These are phyloP conservation scores for Fragaria nilgerrensis DNA, from an alignment of 306 rosid genomes.

Conservation along the genomic window DNA sequence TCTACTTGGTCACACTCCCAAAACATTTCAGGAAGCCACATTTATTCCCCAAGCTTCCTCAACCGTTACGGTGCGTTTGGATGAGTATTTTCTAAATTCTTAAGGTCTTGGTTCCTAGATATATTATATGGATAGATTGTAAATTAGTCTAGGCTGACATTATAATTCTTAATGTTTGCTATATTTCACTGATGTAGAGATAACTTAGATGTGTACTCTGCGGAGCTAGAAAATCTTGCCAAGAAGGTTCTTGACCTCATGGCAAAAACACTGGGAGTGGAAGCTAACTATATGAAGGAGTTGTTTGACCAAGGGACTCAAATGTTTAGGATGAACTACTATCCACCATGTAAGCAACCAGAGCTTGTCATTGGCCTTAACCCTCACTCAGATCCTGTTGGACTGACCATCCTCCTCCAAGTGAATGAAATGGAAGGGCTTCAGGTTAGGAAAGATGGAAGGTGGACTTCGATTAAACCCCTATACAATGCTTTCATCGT, in stretches of 20 bases:
- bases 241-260: constrained; percentile 17
- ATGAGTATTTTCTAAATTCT: no score
- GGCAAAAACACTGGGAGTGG: constrained; percentile 26
- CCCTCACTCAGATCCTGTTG: constrained; percentile 29
- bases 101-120: no score
- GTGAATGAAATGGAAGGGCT: constrained; percentile 38
- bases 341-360: constrained; percentile 47
- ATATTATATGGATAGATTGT: background rate
- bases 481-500: constrained; percentile 28
- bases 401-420: constrained; percentile 37
- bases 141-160: background rate
- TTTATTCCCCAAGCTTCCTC: no score
- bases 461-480: constrained; percentile 34
- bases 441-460: constrained; percentile 33
- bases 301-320: constrained; percentile 30
- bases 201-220: constrained; percentile 25
- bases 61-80: no score
- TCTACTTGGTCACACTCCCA: constrained; percentile 27
- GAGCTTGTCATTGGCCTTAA: constrained; percentile 35
- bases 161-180: background rate
- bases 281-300: constrained; percentile 18
- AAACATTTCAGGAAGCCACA: constrained; percentile 32
- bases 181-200: background rate
- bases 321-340: constrained; percentile 35
- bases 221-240: constrained; percentile 20